Evolutionary conservation across 1,284 basidiomycete species (phyloP).

Genomic region (Cutaneotrichosporon daszewskae): DNA sequence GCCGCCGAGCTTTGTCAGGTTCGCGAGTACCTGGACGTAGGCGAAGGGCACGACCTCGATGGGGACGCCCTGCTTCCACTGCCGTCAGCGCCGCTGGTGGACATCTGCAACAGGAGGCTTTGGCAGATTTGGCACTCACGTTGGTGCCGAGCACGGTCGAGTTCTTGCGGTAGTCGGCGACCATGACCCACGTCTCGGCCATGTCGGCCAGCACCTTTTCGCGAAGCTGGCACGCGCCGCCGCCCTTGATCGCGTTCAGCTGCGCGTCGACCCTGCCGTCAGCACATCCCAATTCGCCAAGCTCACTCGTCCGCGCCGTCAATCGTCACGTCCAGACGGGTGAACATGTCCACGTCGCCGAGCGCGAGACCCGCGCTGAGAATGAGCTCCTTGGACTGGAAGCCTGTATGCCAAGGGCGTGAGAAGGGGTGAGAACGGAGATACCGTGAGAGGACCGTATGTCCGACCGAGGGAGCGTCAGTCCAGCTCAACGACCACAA

Average conservation of each 20-base stretch:
- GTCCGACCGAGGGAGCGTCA: too few relatives aligned
- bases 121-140: conserved; percentile 52
- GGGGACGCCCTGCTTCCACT: conserved; percentile 87
- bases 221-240: conserved; percentile 91
- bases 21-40: conserved; percentile 75
- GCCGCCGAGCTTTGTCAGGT: conserved; percentile 55
- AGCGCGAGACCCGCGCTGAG: conserved; percentile 71
- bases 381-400: conserved; percentile 94
- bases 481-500: neutral
- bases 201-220: conserved; percentile 98
- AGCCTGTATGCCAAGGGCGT: too few relatives aligned
- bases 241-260: conserved; percentile 95
- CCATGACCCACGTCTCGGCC: conserved; percentile 88
- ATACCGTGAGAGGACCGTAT: too few relatives aligned
- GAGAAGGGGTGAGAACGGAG: too few relatives aligned
- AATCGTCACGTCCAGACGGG: conserved; percentile 86
- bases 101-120: neutral
- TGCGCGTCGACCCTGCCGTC: conserved; percentile 69
- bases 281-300: conserved; percentile 14
- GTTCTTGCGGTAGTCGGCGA: conserved; percentile 95
- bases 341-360: conserved; percentile 89
- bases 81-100: conserved; percentile 6
- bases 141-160: conserved; percentile 72
- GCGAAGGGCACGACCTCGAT: conserved; percentile 97
- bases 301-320: conserved; percentile 96